A percentile compares a stretch with the other conserved stretches of the same genome.
Evolutionary conservation across 2,329 filamentous ascomycete species (phyloP).

Genomic region (Aspergillus ochraceoroseus): DNA sequence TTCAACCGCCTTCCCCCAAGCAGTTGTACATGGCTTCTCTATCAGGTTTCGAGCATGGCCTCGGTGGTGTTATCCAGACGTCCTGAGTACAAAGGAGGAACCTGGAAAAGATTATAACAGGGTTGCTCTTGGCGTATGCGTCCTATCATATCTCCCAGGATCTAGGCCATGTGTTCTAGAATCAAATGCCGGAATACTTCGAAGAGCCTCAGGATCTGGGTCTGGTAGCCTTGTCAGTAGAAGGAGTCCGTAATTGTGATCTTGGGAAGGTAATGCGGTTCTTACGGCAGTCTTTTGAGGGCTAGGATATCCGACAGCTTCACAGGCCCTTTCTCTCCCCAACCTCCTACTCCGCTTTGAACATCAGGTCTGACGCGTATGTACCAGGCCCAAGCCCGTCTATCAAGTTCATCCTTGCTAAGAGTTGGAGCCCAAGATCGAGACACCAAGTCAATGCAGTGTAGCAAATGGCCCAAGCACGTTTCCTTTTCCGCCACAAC

Average conservation of each 20-base stretch:
- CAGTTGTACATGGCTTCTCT: too few relatives aligned
- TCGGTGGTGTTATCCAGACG: too few relatives aligned
- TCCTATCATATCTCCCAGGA: too few relatives aligned
- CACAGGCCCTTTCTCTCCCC: conserved; percentile 74
- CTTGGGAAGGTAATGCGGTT: neutral
- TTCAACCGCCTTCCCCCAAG: too few relatives aligned
- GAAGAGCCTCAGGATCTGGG: too few relatives aligned
- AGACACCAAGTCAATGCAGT: conserved; percentile 66
- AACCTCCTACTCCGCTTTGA: conserved; percentile 66
- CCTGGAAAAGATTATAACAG: too few relatives aligned
- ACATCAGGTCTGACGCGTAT: conserved; percentile 70
- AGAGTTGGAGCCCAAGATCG: conserved; percentile 68
- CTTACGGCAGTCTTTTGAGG: conserved; percentile 21
- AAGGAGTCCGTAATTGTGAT: too few relatives aligned
- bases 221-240: too few relatives aligned
- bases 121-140: too few relatives aligned
- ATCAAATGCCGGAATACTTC: neutral
- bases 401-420: conserved; percentile 62
- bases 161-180: neutral
- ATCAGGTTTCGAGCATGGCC: too few relatives aligned
- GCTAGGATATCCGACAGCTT: conserved; percentile 60
- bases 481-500: conserved; percentile 59
- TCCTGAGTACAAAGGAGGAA: too few relatives aligned
- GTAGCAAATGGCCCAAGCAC: conserved; percentile 65
- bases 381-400: conserved; percentile 78